Percentiles rank a stretch among this genome's conserved stretches.
phyloP scores from a whole-genome alignment of 2,329 filamentous ascomycete species.

The Aspergillus latus region DNA sequence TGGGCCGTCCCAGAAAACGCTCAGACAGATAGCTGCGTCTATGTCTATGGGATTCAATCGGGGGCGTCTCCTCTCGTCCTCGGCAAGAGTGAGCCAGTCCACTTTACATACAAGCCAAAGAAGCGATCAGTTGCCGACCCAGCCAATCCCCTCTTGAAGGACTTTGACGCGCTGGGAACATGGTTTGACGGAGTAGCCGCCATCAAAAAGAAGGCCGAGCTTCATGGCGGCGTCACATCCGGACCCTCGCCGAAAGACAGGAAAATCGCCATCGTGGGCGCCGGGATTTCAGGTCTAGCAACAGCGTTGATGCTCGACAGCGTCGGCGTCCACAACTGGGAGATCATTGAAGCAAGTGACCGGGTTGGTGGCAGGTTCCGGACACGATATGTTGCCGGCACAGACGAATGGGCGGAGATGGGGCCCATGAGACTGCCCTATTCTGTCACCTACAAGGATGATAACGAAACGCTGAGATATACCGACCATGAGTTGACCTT shows the following conservation, averaged over 20 bases:
- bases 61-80: neutral
- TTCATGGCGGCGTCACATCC: slow-evolving; percentile 1
- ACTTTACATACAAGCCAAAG: neutral
- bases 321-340: slow-evolving; percentile 46
- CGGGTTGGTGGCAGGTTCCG: slow-evolving; percentile 46
- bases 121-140: neutral
- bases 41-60: neutral
- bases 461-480: slow-evolving; percentile 24
- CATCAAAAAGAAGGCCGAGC: slow-evolving; percentile 18
- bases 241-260: slow-evolving; percentile 16
- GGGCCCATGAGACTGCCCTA: slow-evolving; percentile 30
- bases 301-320: slow-evolving; percentile 47
- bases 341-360: slow-evolving; percentile 45
- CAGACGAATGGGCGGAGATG: slow-evolving; percentile 30
- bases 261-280: slow-evolving; percentile 31
- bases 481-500: slow-evolving; percentile 28
- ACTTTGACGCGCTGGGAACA: slow-evolving; percentile 1
- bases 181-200: slow-evolving; percentile 30
- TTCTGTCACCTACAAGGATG: slow-evolving; percentile 23
- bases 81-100: neutral
- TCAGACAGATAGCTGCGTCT: neutral
- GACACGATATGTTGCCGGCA: slow-evolving; percentile 41
- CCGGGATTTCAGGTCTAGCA: slow-evolving; percentile 43
- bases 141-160: neutral
- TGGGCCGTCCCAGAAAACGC: neutral